Percentiles rank a stretch among this genome's conserved stretches.
Evolutionary conservation across 768 basidiomycete genomes (phyloP).

Genomic region (Rossbeevera mucosa): DNA sequence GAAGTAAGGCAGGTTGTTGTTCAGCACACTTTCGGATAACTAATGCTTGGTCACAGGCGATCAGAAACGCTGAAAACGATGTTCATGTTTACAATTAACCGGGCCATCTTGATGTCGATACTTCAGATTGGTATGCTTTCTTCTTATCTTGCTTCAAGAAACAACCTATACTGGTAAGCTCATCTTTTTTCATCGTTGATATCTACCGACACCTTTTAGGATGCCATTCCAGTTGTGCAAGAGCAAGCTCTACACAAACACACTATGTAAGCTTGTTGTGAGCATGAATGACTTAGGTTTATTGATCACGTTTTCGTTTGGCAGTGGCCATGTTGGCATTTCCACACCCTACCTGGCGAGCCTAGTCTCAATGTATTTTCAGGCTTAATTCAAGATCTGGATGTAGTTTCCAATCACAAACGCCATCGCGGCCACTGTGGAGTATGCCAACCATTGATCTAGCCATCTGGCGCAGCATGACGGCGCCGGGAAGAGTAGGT

Average conservation of each 20-base stretch:
- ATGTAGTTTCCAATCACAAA: neutral
- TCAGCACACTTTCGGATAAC: neutral
- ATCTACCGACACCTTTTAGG: conserved; percentile 3
- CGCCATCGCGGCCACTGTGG: conserved; percentile 2
- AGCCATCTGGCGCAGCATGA: neutral
- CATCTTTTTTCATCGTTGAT: neutral
- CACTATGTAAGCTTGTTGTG: conserved; percentile 12
- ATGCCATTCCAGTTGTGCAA: conserved; percentile 22
- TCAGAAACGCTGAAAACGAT: conserved; percentile 11
- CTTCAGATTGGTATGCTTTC: conserved; percentile 16
- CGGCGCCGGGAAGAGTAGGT: conserved; percentile 4
- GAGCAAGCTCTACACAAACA: conserved; percentile 23
- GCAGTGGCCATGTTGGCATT: conserved; percentile 15
- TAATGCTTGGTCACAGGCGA: conserved; percentile 1
- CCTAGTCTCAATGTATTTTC: neutral
- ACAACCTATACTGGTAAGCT: conserved; percentile 17
- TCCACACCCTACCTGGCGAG: neutral
- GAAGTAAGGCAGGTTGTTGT: conserved; percentile 1
- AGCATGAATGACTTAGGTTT: neutral
- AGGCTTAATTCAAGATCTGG: conserved; percentile 16
- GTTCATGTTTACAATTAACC: conserved; percentile 17
- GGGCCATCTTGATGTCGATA: conserved; percentile 17
- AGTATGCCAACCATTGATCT: conserved; percentile 9
- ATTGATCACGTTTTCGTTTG: neutral
- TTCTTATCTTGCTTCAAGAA: conserved; percentile 10